Conservation (phyloP, 371 early-diverging fungal genomes). For the Syncephalastrum sp. region DNA sequence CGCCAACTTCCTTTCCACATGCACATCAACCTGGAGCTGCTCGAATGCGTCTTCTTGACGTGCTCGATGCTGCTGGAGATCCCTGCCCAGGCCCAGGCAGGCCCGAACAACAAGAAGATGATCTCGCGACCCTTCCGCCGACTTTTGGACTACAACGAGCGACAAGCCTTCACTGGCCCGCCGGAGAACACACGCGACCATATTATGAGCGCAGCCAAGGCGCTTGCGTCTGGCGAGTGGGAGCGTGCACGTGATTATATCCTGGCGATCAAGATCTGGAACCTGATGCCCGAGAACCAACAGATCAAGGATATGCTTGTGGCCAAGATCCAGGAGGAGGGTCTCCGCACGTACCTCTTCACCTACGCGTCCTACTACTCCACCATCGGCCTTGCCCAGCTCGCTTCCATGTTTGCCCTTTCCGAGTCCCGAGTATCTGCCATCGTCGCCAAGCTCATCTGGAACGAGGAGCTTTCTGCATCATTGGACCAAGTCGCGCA, state of each 20-base stretch:
- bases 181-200: constrained; percentile 98
- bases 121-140: constrained; percentile 93
- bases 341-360: constrained; percentile 94
- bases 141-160: constrained; percentile 91
- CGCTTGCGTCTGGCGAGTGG: constrained; percentile 93
- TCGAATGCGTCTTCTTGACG: constrained; percentile 95
- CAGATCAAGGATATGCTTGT: constrained; percentile 88
- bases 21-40: constrained; percentile 97
- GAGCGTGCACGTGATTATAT: constrained; percentile 82
- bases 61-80: constrained; percentile 96
- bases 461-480: constrained; percentile 85
- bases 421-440: constrained; percentile 64
- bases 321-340: constrained; percentile 92
- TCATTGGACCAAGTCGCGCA: constrained; percentile 80
- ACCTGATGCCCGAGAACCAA: constrained; percentile 78
- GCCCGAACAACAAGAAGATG: constrained; percentile 76
- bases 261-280: constrained; percentile 93
- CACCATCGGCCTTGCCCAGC: constrained; percentile 78
- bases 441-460: constrained; percentile 91
- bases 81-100: constrained; percentile 90
- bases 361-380: constrained; percentile 87
- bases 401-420: constrained; percentile 86
- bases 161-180: constrained; percentile 94
- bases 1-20: constrained; percentile 98
- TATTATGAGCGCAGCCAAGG: constrained; percentile 95